Conservation (phyloP, 2,329 filamentous ascomycete species). For the Cadophora sp. region DNA sequence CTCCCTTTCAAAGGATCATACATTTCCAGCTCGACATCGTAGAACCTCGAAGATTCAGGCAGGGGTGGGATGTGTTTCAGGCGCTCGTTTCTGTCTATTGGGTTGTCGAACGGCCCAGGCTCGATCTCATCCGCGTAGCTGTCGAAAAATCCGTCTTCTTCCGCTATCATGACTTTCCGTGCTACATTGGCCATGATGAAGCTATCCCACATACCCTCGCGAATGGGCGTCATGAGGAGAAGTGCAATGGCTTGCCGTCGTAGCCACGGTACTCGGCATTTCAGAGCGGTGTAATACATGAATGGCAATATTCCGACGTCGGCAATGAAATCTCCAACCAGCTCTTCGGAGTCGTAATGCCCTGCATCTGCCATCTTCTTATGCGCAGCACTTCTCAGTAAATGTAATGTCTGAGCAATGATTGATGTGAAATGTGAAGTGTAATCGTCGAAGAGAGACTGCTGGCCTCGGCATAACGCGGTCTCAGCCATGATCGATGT, state of each 20-base stretch:
- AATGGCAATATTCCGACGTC: constrained; percentile 13
- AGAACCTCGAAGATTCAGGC: constrained; percentile 14
- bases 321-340: constrained; percentile 10
- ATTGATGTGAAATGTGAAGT: constrained; percentile 16
- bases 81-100: neutral
- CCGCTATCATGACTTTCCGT: constrained; percentile 20
- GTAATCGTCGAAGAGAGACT: constrained; percentile 13
- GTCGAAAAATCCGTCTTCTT: constrained; percentile 21
- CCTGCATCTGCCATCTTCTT: neutral
- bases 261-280: constrained; percentile 61
- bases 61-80: neutral
- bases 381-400: neutral
- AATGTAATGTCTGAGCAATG: constrained; percentile 1
- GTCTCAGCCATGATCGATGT: constrained; percentile 13
- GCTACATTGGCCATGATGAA: constrained; percentile 25
- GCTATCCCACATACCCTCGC: constrained; percentile 70
- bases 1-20: constrained; percentile 7
- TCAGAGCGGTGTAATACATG: constrained; percentile 65
- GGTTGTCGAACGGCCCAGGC: neutral
- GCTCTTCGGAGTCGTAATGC: neutral
- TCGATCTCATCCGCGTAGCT: neutral
- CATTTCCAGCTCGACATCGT: constrained; percentile 13
- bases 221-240: constrained; percentile 61
- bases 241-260: constrained; percentile 66
- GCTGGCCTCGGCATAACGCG: neutral